These are phyloP conservation scores for Schwanniomyces polymorphus DNA, from an alignment of 805 yeast genomes.

Conservation along the genomic window DNA sequence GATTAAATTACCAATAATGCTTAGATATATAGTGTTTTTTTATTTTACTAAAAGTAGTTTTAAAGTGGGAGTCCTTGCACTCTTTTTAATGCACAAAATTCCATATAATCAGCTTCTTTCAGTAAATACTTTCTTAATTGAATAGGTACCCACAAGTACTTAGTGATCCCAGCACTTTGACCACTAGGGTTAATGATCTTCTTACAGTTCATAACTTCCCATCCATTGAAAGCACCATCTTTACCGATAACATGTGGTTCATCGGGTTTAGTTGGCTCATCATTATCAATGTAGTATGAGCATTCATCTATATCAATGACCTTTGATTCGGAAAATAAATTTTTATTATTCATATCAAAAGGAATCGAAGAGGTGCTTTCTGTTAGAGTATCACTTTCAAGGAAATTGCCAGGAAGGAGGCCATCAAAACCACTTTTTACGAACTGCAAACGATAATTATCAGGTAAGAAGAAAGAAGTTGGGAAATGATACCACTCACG, in stretches of 20 bases:
- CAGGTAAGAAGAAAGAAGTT: conserved; percentile 77
- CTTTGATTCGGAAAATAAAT: conserved; percentile 62
- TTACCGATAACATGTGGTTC: conserved; percentile 31
- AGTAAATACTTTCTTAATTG: conserved; percentile 20
- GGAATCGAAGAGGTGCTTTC: conserved; percentile 51
- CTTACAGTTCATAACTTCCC: conserved; percentile 52
- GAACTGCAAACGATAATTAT: conserved; percentile 62
- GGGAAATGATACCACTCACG: conserved; percentile 96
- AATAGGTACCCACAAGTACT: conserved; percentile 52
- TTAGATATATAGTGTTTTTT: conserved; percentile 1
- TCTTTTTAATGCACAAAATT: conserved; percentile 48
- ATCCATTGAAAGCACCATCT: conserved; percentile 23
- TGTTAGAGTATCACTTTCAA: conserved; percentile 36
- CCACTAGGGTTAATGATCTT: conserved; percentile 54
- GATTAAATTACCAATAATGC: not conserved
- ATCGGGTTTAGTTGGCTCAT: conserved; percentile 44
- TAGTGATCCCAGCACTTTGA: conserved; percentile 53
- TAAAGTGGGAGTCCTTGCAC: not conserved
- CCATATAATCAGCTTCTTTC: conserved; percentile 43
- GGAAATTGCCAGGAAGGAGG: conserved; percentile 82
- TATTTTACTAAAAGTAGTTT: not conserved
- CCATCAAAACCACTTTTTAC: conserved; percentile 82
- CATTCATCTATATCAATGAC: conserved; percentile 53
- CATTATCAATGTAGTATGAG: conserved; percentile 69
- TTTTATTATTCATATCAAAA: conserved; percentile 70